A percentile compares a stretch with the other conserved stretches of the same genome.
Evolutionary conservation across 495 filamentous ascomycete genomes (phyloP).

Genomic region (Lindgomyces ingoldianus): DNA sequence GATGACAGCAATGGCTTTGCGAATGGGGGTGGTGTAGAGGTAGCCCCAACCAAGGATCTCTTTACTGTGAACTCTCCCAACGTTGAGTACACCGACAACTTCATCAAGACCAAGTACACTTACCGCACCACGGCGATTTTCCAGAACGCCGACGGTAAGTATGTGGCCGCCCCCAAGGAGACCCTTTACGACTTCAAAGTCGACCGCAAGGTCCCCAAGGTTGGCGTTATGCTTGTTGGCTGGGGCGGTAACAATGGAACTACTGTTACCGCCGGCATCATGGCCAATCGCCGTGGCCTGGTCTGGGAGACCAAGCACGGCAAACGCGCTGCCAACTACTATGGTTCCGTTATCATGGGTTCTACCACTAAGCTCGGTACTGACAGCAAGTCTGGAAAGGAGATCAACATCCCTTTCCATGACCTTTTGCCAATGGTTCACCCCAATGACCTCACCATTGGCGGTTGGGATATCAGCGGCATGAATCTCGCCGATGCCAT

Average conservation of each 20-base stretch:
- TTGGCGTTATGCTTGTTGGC: conserved; percentile 95
- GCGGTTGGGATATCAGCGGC: conserved; percentile 95
- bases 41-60: conserved; percentile 54
- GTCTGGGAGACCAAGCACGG: conserved; percentile 94
- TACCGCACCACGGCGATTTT: conserved; percentile 90
- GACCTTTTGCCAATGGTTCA: conserved; percentile 95
- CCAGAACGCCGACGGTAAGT: conserved; percentile 70
- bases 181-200: conserved; percentile 96
- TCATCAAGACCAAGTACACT: conserved; percentile 92
- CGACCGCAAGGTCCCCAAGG: conserved; percentile 88
- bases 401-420: conserved; percentile 96
- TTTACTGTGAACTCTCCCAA: conserved; percentile 91
- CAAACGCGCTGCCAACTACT: conserved; percentile 85
- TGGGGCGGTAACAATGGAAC: conserved; percentile 98
- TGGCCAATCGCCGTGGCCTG: conserved; percentile 86
- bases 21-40: conserved; percentile 64
- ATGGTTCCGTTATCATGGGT: conserved; percentile 93
- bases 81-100: conserved; percentile 81
- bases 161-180: conserved; percentile 83
- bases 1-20: conserved; percentile 67
- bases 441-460: conserved; percentile 92
- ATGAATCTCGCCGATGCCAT: conserved; percentile 88
- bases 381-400: conserved; percentile 78
- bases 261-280: conserved; percentile 94
- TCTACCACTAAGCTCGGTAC: conserved; percentile 96